Evolutionary conservation across 345 rosid species (phyloP), one percentile per base, ranked within the genome.

Genomic region (Eucalyptus melliodora): DNA sequence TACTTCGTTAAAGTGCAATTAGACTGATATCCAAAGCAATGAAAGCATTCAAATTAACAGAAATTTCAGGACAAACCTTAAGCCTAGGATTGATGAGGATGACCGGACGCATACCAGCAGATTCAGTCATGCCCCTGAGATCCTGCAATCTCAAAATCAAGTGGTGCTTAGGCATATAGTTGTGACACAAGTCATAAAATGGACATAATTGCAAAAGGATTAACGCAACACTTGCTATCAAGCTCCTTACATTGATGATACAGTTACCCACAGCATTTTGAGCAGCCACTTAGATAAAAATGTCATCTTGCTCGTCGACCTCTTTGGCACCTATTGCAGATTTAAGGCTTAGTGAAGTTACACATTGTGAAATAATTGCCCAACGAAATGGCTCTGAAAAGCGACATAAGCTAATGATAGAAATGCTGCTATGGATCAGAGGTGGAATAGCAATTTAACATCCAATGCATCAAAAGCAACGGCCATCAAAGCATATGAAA

Each of bases 211-310:
- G 86, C 50, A 86, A 51, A 50, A 87, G 65, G 40, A 31, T 56
- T 55, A 11, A n/a, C 21, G 30, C 67, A 88, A 87, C 60, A 42
- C 34, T 86, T 89, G 21, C 65, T 30, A 81, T 77, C 72, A 21
- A 91, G 89, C 83, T 91, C 88, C 95, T 95, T 93, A 97, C 99
- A 89, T 95, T 95, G 87, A 95, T 95, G 80, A 97, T 97, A 89
- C 98, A 97, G 88, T 97, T 96, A 62, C 99, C 99, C 72, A 97
- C 96, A 14, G 98, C 99, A 91, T 97, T 97, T 92, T 96, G 97
- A 80, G 99, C 97, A 93, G 98, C 98, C 88, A 96, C 96, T 92
- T 95, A 93, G 91, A 96, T 95, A 89, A 94, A 97, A 89, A 96
- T 90, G 93, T 96, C 99, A 90, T 97, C 99, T 91, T 95, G 93